Percentiles rank a stretch among this genome's conserved stretches.
Evolutionary conservation across 2,329 filamentous ascomycete species (phyloP).

Genomic region (Exophiala sideris): DNA sequence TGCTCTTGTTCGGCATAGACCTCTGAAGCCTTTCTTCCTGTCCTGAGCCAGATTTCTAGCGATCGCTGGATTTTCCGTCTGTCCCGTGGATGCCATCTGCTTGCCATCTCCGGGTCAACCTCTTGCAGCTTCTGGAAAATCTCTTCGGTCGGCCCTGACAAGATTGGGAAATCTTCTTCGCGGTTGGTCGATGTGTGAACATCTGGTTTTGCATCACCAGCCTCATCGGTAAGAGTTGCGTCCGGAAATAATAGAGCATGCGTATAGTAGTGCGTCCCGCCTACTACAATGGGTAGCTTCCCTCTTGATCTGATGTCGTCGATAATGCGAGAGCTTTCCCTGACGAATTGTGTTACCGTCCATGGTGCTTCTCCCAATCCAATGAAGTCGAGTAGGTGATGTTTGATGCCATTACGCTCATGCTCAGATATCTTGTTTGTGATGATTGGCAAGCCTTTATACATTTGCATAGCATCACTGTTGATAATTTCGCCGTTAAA

Average conservation of each 20-base stretch:
- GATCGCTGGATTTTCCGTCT: slow-evolving; percentile 84
- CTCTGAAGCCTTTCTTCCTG: slow-evolving; percentile 76
- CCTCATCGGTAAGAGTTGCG: slow-evolving; percentile 50
- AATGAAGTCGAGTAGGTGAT: slow-evolving; percentile 83
- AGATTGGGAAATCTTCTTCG: slow-evolving; percentile 53
- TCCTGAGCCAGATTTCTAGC: slow-evolving; percentile 82
- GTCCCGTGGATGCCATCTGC: slow-evolving; percentile 91
- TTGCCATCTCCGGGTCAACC: slow-evolving; percentile 85
- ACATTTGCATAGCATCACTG: slow-evolving; percentile 97
- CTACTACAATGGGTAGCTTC: slow-evolving; percentile 83
- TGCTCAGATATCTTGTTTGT: slow-evolving; percentile 82
- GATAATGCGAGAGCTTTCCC: slow-evolving; percentile 66
- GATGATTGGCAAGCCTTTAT: slow-evolving; percentile 84
- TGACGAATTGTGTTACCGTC: slow-evolving; percentile 75
- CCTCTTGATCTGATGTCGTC: slow-evolving; percentile 73
- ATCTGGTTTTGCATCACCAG: slow-evolving; percentile 22
- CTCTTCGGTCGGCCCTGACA: slow-evolving; percentile 66
- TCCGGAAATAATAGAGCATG: slow-evolving; percentile 83
- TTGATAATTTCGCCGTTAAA: slow-evolving; percentile 96
- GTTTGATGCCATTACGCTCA: slow-evolving; percentile 76
- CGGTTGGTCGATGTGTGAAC: slow-evolving; percentile 30
- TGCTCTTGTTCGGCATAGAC: slow-evolving; percentile 73
- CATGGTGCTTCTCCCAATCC: slow-evolving; percentile 73
- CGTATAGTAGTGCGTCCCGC: slow-evolving; percentile 93
- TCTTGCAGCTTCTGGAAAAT: slow-evolving; percentile 70